phyloP scores from a whole-genome alignment of 208 protist genomes.

The Leishmania tropica region DNA sequence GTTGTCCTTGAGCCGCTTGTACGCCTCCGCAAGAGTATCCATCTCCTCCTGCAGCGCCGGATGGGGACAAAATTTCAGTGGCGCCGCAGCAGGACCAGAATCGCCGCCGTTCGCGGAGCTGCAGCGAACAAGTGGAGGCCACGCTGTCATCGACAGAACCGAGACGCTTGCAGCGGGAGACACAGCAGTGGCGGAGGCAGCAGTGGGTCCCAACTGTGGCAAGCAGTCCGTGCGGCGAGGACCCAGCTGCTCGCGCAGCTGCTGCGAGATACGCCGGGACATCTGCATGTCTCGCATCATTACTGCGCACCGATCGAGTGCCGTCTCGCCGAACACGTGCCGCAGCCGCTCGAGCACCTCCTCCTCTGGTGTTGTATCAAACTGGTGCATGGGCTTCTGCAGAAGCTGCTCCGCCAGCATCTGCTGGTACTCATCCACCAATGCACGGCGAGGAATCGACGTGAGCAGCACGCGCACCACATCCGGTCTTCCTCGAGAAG shows the following conservation, averaged over 20 bases:
- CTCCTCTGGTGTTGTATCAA: slow-evolving; percentile 80
- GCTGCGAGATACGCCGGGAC: slow-evolving; percentile 72
- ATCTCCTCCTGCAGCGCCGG: slow-evolving; percentile 57
- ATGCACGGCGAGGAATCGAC: slow-evolving; percentile 56
- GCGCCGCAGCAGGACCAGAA: slow-evolving; percentile 29
- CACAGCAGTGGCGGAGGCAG: background rate
- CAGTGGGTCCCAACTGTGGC: background rate
- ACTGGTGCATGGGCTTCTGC: slow-evolving; percentile 72
- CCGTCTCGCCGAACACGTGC: slow-evolving; percentile 81
- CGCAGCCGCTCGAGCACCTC: slow-evolving; percentile 89
- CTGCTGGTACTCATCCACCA: slow-evolving; percentile 81
- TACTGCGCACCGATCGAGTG: slow-evolving; percentile 69
- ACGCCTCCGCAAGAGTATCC: slow-evolving; percentile 55
- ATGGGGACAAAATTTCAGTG: slow-evolving; percentile 57
- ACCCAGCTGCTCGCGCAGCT: slow-evolving; percentile 48
- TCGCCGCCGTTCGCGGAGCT: slow-evolving; percentile 16
- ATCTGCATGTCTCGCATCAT: slow-evolving; percentile 87
- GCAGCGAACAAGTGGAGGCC: slow-evolving; percentile 51
- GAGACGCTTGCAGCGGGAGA: slow-evolving; percentile 42
- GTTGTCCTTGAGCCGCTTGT: slow-evolving; percentile 61
- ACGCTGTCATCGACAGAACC: slow-evolving; percentile 76
- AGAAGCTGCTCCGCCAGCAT: slow-evolving; percentile 74
- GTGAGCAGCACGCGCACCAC: slow-evolving; percentile 81
- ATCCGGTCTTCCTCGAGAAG: slow-evolving; percentile 52
- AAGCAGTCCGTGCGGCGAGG: background rate